phyloP scores from a whole-genome alignment of 1,139 yeast species.

The Candida sanyaensis region DNA sequence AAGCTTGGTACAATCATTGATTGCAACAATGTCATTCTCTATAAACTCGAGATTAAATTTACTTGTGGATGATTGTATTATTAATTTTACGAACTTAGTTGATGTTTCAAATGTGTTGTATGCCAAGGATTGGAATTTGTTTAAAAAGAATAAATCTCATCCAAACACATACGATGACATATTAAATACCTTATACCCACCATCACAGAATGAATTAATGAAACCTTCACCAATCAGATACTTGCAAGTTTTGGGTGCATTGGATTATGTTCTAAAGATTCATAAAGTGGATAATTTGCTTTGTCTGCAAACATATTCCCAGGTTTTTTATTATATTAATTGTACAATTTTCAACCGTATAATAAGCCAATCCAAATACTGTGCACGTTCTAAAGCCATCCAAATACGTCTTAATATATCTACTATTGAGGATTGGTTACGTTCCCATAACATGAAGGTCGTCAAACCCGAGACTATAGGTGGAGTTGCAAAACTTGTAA shows the following conservation, averaged over 20 bases:
- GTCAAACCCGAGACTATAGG: conserved; percentile 43
- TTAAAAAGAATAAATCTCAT: conserved; percentile 49
- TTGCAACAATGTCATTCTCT: conserved; percentile 65
- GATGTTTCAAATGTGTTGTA: conserved; percentile 62
- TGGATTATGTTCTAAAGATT: conserved; percentile 79
- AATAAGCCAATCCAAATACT: conserved; percentile 61
- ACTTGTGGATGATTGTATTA: conserved; percentile 61
- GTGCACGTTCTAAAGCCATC: conserved; percentile 82
- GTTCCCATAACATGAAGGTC: conserved; percentile 70
- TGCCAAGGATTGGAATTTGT: conserved; percentile 76
- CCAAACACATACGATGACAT: conserved; percentile 67
- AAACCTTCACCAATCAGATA: conserved; percentile 88
- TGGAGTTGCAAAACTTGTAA: conserved; percentile 21
- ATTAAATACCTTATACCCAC: conserved; percentile 70
- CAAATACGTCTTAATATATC: conserved; percentile 87
- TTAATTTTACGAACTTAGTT: conserved; percentile 65
- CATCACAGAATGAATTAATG: conserved; percentile 58
- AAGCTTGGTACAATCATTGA: conserved; percentile 57
- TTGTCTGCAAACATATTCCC: conserved; percentile 74
- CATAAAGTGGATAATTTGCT: conserved; percentile 79
- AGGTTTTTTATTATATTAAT: conserved; percentile 78
- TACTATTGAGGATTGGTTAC: conserved; percentile 89
- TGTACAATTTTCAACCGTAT: conserved; percentile 73
- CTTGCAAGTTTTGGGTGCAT: conserved; percentile 85
- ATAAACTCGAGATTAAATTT: conserved; percentile 60